These are phyloP conservation scores for Annulohypoxylon nitens DNA, from an alignment of 495 filamentous ascomycete genomes.

Conservation along the genomic window DNA sequence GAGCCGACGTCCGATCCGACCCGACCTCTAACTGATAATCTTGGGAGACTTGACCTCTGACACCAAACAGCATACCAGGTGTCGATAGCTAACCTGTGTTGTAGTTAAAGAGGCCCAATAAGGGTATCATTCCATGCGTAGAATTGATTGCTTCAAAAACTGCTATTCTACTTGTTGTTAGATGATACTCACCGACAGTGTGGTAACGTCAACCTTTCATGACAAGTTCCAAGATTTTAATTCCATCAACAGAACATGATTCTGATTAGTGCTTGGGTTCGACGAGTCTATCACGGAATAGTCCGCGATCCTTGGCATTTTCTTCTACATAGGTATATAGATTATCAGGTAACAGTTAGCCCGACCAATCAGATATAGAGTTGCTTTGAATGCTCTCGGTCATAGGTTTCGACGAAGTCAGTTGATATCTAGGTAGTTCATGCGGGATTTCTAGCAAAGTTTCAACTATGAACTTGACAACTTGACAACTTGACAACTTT, in stretches of 20 bases:
- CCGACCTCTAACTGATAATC: neutral
- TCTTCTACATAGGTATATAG: conserved; percentile 1
- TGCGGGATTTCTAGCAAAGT: conserved; percentile 12
- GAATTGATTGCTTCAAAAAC: too few relatives aligned
- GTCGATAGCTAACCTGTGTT: neutral
- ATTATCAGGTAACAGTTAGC: neutral
- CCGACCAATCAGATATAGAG: conserved; percentile 19
- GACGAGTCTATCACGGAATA: neutral
- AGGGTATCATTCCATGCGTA: too few relatives aligned
- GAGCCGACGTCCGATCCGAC: neutral
- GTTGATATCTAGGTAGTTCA: conserved; percentile 7
- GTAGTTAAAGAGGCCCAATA: neutral
- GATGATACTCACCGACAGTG: conserved; percentile 1
- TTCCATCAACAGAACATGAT: neutral
- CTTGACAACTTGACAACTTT: neutral
- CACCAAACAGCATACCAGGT: neutral
- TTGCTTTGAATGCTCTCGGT: conserved; percentile 10
- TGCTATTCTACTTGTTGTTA: too few relatives aligned
- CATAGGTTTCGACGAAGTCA: conserved; percentile 1
- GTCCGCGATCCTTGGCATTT: conserved; percentile 1
- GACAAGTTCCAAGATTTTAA: neutral
- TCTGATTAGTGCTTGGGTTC: neutral
- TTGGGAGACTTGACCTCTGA: neutral
- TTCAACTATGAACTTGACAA: too few relatives aligned
- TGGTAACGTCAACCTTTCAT: neutral